phyloP scores from a whole-genome alignment of 2,329 filamentous ascomycete species.

The Aspergillus proliferans region DNA sequence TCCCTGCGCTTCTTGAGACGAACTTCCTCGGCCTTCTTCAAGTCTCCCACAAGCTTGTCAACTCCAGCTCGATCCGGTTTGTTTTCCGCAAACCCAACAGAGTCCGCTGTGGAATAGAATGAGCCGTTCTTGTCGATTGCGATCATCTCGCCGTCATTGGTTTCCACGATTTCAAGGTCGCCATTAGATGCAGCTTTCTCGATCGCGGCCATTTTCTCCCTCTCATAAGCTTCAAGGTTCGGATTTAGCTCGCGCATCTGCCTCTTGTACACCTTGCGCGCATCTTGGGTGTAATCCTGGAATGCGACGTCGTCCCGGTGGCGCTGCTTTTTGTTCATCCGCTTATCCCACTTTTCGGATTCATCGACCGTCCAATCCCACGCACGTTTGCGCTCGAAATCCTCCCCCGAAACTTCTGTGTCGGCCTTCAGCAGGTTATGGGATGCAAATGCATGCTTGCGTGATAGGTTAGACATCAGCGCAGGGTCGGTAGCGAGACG shows the following conservation, averaged over 20 bases:
- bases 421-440: conserved; percentile 94
- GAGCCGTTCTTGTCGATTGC: conserved; percentile 86
- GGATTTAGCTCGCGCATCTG: conserved; percentile 73
- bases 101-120: conserved; percentile 85
- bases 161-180: conserved; percentile 88
- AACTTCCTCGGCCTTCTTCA: conserved; percentile 81
- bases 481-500: conserved; percentile 70
- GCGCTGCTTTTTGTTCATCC: conserved; percentile 75
- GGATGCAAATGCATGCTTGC: conserved; percentile 78
- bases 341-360: conserved; percentile 86
- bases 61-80: conserved; percentile 82
- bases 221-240: conserved; percentile 77
- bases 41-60: conserved; percentile 77
- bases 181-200: conserved; percentile 79
- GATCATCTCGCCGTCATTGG: conserved; percentile 87
- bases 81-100: conserved; percentile 72
- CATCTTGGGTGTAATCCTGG: conserved; percentile 79
- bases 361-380: conserved; percentile 99
- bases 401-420: conserved; percentile 73
- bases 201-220: conserved; percentile 76
- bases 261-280: conserved; percentile 87
- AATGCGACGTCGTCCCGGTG: conserved; percentile 84
- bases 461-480: conserved; percentile 70
- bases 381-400: conserved; percentile 94
- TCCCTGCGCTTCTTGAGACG: conserved; percentile 81